Base-by-base conservation (phyloP, 345 rosid genomes). In the Trapa incisa region DNA sequence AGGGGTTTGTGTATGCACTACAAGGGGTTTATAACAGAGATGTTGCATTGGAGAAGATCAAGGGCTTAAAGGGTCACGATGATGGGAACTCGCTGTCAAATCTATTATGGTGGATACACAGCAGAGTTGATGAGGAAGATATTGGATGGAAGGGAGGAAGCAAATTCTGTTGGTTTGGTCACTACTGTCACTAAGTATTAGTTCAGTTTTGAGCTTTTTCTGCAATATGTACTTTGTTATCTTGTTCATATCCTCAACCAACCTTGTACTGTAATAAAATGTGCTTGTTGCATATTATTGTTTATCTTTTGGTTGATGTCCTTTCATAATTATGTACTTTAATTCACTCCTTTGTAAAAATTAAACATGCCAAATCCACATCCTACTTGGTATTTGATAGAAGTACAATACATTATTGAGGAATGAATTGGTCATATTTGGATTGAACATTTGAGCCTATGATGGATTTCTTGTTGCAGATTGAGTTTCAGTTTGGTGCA, bases 71-170 rank as follows among this genome's bases (percentile, higher is more conserved):
- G 42, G 87, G 85, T 3, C 48, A 64, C 70, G 92, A 91, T 66
- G 92, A 88, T 74, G 97, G 97, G 36, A 93, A 88, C 75, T 87
- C 97, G 29, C 81, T 87, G 7, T 80, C 78, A 37, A 93, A 91
- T 80, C 81, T 93, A 0, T 73, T 93, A 71, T 93, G 99, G 97
- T 93, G 99, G 99, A 75, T 86, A 78, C 89, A 88, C 61, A 88
- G 94, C 43, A 83, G 96, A 67, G 78, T 70, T 35, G 54, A 72
- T 66, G 83, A 66, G 69, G 82, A 73, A 11, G 84, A 76, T 68
- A 72, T 69, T 1, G 75, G 48, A 58, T 75, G 35, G 14, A 75
- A 70, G 8, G 85, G 73, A 67, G 87, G 84, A 39, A 86, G 93
- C 29, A 85, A 81, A 71, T 79, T 82, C 66, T 83, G 92, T 66